Evolutionary conservation across 371 early-diverging fungal genomes (phyloP).

Genomic region (Lichtheimia hyalospora): DNA sequence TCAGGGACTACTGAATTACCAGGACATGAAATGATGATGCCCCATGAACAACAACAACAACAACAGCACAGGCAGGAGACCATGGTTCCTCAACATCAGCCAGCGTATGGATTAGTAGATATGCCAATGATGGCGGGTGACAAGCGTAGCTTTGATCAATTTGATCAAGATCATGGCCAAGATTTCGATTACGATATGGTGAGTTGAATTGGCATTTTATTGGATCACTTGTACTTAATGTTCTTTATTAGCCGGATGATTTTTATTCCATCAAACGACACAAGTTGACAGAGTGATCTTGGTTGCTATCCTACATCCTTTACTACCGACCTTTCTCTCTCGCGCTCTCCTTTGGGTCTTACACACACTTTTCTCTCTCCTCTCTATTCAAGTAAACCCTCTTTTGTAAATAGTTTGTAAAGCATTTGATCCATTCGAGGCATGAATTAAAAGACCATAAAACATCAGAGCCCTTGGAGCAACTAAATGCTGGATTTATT

Average conservation of each 20-base stretch:
- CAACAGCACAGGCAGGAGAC: neutral
- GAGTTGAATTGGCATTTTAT: neutral
- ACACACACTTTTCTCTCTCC: neutral
- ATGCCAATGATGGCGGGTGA: neutral
- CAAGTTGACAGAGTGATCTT: neutral
- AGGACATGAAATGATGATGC: no score
- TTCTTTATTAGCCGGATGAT: neutral
- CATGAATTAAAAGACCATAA: neutral
- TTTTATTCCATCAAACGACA: neutral
- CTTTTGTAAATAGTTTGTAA: constrained; percentile 2
- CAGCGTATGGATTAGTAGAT: neutral
- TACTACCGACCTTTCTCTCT: neutral
- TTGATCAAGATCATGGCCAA: neutral
- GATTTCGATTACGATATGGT: constrained; percentile 2
- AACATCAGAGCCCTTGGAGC: no score
- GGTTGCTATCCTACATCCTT: neutral
- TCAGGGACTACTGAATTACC: neutral
- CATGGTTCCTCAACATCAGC: neutral
- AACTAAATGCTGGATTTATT: no score
- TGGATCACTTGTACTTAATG: neutral
- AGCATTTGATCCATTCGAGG: constrained; percentile 1
- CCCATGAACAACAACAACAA: neutral
- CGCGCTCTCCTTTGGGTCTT: neutral
- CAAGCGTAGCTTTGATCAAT: neutral
- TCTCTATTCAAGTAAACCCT: neutral